Base-by-base conservation (phyloP, 2,329 filamentous ascomycete species). In the Beauveria bassiana region DNA sequence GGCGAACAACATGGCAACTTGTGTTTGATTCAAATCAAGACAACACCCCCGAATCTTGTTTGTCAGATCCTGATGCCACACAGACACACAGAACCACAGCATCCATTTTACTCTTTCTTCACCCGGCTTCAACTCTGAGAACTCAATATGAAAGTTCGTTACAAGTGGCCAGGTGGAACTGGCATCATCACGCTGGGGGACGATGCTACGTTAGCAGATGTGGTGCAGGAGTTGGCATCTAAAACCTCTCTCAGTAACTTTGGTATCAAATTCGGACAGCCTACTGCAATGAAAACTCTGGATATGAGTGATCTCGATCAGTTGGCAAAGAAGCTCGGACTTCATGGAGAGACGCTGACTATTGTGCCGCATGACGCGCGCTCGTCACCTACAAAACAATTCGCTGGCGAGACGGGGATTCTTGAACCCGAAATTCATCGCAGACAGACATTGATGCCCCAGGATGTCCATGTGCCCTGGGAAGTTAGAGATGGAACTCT, bases 191-290 rank as follows among this genome's bases (percentile, higher is more conserved):
- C 84, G 18, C 77, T 96, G 31, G 78, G 85, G 42, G 86, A 91
- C 60, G 77, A 83, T 64, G 87, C 90, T 58, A 88, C 85, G 3
- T 81, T 91, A 51, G 76, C 76, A 53, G 79, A 86, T 59, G 78
- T 93, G 1, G 77, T 87, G 52, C 71, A 79, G 4, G 78, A 83
- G 55, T 86, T 93, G 68, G 80, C 79, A 57, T 75, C 82, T 55
- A 83, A 85, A 68, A 90, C 89, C 1, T 83, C 83, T 5, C 79
- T 93, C 18, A 69, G 79, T 7, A 78, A 79, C 16, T 92, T 93
- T 69, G 84, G 89, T 49, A 78, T 96, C 64, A 96, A 95, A 78
- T 91, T 88, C 74, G 91, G 91, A 42, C 96, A 89, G 68, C 93
- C 93, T 1, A 73, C 70, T 68, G 69, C 71, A 4, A 87, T 90